Conservation (phyloP, 306 rosid species). For the cucumber (Cucumis sativus) region DNA sequence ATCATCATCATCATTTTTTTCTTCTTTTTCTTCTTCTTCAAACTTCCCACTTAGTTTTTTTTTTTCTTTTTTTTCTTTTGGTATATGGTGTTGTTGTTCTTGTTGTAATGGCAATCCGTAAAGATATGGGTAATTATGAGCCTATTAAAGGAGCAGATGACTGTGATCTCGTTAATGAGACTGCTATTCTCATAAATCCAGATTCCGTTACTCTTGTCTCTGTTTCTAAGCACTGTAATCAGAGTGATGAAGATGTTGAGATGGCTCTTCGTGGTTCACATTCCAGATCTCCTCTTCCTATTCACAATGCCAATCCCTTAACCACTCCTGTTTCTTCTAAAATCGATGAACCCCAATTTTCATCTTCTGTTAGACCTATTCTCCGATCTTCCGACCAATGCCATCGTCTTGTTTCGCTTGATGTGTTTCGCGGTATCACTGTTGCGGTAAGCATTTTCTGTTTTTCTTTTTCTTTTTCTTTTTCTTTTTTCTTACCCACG, state of each 20-base stretch:
- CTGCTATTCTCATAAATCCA: conserved; percentile 5
- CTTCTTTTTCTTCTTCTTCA: not conserved
- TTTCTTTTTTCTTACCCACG: not conserved
- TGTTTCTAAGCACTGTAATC: not conserved
- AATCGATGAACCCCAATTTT: not conserved
- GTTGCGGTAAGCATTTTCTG: conserved; percentile 53
- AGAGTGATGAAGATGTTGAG: conserved; percentile 35
- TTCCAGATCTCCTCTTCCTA: conserved; percentile 23
- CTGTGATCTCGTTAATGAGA: not conserved
- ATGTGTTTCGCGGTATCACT: conserved; percentile 88
- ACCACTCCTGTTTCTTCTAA: not conserved
- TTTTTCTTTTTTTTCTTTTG: too few relatives aligned
- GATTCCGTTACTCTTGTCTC: not conserved
- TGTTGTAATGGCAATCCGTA: not conserved
- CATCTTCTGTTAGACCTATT: not conserved
- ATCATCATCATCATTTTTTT: not conserved
- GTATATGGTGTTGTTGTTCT: not conserved
- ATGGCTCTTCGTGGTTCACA: conserved; percentile 36
- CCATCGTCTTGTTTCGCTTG: conserved; percentile 74
- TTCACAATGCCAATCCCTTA: conserved; percentile 2
- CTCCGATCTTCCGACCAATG: conserved; percentile 6
- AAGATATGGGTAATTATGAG: conserved; percentile 16
- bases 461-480: too few relatives aligned
- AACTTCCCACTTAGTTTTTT: too few relatives aligned
- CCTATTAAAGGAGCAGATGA: conserved; percentile 15